phyloP scores from a whole-genome alignment of 345 rosid genomes.

The Trapa bicornis region DNA sequence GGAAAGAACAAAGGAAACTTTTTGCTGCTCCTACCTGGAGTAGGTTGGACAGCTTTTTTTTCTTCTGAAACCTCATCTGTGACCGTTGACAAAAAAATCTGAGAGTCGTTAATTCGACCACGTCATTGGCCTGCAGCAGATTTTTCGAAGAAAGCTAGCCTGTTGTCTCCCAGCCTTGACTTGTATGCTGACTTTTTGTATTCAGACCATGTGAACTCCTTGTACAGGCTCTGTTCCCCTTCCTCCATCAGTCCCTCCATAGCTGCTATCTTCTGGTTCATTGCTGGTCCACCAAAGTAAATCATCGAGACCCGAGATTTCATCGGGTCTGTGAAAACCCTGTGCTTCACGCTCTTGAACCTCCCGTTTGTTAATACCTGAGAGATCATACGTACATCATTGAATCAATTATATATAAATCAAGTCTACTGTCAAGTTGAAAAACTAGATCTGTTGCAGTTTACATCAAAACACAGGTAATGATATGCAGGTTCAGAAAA shows the following conservation, averaged over 20 bases:
- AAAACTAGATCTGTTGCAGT: background rate
- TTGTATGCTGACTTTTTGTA: conserved; percentile 69
- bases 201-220: conserved; percentile 78
- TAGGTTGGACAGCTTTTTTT: no score
- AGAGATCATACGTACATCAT: background rate
- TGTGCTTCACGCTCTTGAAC: conserved; percentile 77
- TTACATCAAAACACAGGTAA: background rate
- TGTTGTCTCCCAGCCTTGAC: conserved; percentile 60
- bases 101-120: background rate
- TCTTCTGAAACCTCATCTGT: background rate
- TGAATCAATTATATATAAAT: background rate
- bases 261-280: conserved; percentile 50
- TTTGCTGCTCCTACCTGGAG: no score
- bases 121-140: background rate
- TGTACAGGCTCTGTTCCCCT: conserved; percentile 56
- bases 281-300: conserved; percentile 73
- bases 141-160: conserved; percentile 63
- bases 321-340: conserved; percentile 51
- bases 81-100: background rate
- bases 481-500: background rate
- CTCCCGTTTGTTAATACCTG: conserved; percentile 92
- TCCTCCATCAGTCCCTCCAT: conserved; percentile 31
- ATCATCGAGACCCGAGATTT: conserved; percentile 77
- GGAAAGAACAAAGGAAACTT: no score
- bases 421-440: no score